Base-by-base conservation (phyloP, 805 yeast species). In the Saccharomycodes ludwigii region DNA sequence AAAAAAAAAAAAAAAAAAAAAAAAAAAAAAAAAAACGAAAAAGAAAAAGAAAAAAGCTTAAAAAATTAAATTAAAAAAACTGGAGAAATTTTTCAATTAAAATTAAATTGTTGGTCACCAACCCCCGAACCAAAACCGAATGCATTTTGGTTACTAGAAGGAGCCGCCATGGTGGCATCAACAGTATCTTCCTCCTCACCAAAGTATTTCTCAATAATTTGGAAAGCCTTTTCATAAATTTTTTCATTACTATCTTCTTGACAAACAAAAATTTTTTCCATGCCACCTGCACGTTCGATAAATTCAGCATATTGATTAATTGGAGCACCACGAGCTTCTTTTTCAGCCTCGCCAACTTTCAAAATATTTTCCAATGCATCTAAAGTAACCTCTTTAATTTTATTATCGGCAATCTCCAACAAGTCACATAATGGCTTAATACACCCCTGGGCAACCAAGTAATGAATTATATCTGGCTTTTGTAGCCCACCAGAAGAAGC, bases 261-360 rank as follows among this genome's bases (percentile, higher is more conserved):
- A 55, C 94, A 81, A 39, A 82, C 84, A 58, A 80, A 79, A 47
- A 91, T 88, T 65, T 83, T 86, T 58, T 91, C 97, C 75, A 85
- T 79, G 40, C 98, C 98, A 48, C 96, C 97, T 27, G 96, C 96
- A 57, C 88, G 96, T 63, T 91, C 98, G 52, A 91, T 81, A 61
- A 61, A 84, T 40, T 85, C 69, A 18, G 97, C 95, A 53, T 86
- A 79, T 56, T 81, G 83, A 60, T 91, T 91, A 48, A 75, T 68
- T 30, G 67, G 58, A 12, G 76, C 55, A 35, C 79, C 81, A 37
- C 71, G 66, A 34, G 76, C 66, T 50, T 85, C 95, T 59, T 75
- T 82, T 51, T 85, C 95, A 58, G 76, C 61, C 56, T 91, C 97
- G 46, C 98, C 98, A 64, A 85, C 82, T 61, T 82, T 82, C 48